Base-by-base conservation (phyloP, 768 basidiomycete genomes). In the Mycena haematopus region DNA sequence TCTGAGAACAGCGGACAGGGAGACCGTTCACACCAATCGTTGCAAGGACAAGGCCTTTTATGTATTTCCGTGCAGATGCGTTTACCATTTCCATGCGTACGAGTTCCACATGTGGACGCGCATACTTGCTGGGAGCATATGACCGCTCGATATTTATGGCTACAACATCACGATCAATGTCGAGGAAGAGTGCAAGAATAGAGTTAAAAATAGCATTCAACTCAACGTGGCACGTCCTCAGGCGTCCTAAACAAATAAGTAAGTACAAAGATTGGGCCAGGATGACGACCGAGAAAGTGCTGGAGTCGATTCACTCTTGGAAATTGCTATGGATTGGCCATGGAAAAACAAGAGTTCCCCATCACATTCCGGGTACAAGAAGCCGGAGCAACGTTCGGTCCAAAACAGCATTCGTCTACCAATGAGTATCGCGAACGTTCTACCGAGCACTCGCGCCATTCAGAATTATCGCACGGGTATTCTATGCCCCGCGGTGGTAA, bases 351-450 rank as follows among this genome's bases (percentile, higher is more conserved):
- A n/a, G n/a, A n/a, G n/a, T n/a, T n/a, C n/a, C n/a, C n/a, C n/a
- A n/a, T n/a, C n/a, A n/a, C n/a, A n/a, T n/a, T n/a, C n/a, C n/a
- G n/a, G n/a, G n/a, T n/a, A n/a, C n/a, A n/a, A n/a, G n/a, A n/a
- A n/a, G n/a, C n/a, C n/a, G n/a, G 49, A 52, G 49, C 29, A 52
- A 63, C 62, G 62, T 63, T 57, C 45, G 24, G 36, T 35, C 36
- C 10, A 27, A 19, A 21, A 42, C 22, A 9, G 42, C 40, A 36
- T 51, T 33, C 24, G 31, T 51, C 25, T 44, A 51, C 40, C 45
- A 56, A 53, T 53, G 44, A 49, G n/a, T 17, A 22, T 52, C 75
- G 71, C 61, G 75, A 77, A 65, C 83, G 83, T 82, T 64, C 76
- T 17, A 66, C 29, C 9, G 29, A 5, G 6, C 29, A 9, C 38